Evolutionary conservation across 768 basidiomycete genomes (phyloP), one percentile per base, ranked within the genome.

Genomic region (Russula lepida): DNA sequence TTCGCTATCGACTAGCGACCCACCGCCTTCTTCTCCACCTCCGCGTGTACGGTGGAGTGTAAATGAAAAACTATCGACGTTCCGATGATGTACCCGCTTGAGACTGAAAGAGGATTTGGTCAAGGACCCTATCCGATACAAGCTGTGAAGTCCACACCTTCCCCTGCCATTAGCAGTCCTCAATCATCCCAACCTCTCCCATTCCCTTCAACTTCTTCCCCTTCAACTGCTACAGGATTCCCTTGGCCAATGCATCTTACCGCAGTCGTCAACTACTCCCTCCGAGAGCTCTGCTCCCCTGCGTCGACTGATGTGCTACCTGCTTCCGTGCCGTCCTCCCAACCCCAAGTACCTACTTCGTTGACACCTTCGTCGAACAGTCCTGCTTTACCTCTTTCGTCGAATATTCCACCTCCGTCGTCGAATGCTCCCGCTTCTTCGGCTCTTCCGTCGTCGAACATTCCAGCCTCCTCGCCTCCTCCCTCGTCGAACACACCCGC

Each of bases 131-230:
- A 5, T 54, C 46, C 13, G 62, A 54, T 17, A 8, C 44, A 4
- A 13, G 2, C 61, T 62, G 19, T 27, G n/a, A 43, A 12, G 7
- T n/a, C n/a, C n/a, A n/a, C n/a, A n/a, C n/a, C n/a, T n/a, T n/a
- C n/a, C n/a, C n/a, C 56, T 27, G 6, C 49, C 19, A 47, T 50
- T 17, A 39, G 25, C 28, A 21, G 9, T 46, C 54, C 13, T 43
- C 46, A 23, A 50, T 19, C 27, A 27, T 55, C 66, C 6, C n/a
- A 48, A 25, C 41, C 62, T 8, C 32, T 56, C 17, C 37, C 60
- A 21, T 51, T 49, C 33, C 21, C 59, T 32, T 50, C 64, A 15
- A 50, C 59, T 4, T 48, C 68, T 9, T 23, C 64, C 17, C 17
- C 60, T 12, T 5, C 64, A 1, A 28, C 19, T 25, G 21, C 17